Base-by-base conservation (phyloP, 2,329 filamentous ascomycete genomes). In the Polychaeton citri region DNA sequence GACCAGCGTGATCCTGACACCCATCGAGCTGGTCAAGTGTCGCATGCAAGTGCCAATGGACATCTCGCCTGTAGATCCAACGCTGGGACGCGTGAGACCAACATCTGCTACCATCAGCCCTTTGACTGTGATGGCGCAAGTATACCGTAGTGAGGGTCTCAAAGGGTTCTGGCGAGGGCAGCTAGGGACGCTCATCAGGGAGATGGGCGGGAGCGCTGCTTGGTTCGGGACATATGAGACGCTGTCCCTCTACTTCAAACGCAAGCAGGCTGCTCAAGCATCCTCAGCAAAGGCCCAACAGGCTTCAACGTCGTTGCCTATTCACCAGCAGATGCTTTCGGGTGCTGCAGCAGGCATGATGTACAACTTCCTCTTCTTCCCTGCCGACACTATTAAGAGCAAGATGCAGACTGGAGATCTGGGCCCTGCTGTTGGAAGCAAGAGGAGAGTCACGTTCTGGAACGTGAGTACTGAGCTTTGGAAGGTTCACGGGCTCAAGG, bases 341-440 rank as follows among this genome's bases (percentile, higher is more conserved):
- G 88, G 88, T 30, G 88, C 88, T 2, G 75, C 78, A 6, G 90
- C 88, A 3, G 90, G 90, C 36, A 82, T 95, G 64, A 79, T 77
- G 21, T 98, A 98, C 64, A 98, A 98, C 58, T 96, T 96, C 55
- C 64, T 93, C 16, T 95, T 96, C 67, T 98, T 90, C 57, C 90
- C 90, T 0, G 90, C 90, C 34, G 90, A 98, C 57, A 98, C 90
- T 1, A 81, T 98, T 65, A 98, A 98, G 64, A 92, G 83, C 13
- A 77, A 88, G 33, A 94, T 98, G 79, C 90, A 98, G 63, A 98
- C 90, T 0, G 72, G 81, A 36, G 79, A 86, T 4, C 38, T 58
- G 16, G 7, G 24, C 24, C 24, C 24, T 3, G 44, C 44, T 9
- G 38, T 39, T 9, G 64, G 60, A 9, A 48, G 67, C 6, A 61